phyloP scores from a whole-genome alignment of 306 rosid genomes.

The Oemleria cerasiformis region DNA sequence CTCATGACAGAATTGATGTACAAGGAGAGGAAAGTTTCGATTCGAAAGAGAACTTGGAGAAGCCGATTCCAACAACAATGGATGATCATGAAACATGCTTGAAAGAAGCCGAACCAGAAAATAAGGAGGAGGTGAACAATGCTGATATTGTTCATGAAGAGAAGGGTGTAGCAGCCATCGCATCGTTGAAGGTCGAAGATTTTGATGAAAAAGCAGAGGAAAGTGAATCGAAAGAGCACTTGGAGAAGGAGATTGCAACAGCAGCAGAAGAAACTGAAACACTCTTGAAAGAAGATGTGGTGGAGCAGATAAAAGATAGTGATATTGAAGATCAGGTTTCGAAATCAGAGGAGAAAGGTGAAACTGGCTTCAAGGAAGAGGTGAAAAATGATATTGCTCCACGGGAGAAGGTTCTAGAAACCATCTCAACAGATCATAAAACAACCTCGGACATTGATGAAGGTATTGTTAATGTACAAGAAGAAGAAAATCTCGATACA shows the following conservation, averaged over 20 bases:
- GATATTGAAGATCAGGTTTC: constrained; percentile 14
- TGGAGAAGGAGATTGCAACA: constrained; percentile 10
- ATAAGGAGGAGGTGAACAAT: background rate
- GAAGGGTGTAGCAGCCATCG: constrained; percentile 11
- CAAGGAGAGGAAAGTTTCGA: background rate
- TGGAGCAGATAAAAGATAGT: constrained; percentile 3
- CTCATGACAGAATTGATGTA: constrained; percentile 2
- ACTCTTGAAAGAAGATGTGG: constrained; percentile 8
- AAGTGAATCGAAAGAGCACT: constrained; percentile 6
- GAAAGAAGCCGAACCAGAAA: background rate
- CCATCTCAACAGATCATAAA: background rate
- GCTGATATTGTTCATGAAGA: constrained; percentile 13
- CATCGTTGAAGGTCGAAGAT: background rate
- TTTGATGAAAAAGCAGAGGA: constrained; percentile 1
- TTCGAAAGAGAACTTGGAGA: background rate
- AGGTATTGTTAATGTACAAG: background rate
- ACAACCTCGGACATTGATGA: constrained; percentile 3
- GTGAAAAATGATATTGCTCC: background rate
- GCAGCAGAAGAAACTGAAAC: constrained; percentile 3
- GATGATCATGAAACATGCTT: background rate
- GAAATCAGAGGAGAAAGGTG: constrained; percentile 9
- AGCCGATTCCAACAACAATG: background rate
- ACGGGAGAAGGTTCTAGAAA: background rate
- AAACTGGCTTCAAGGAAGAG: constrained; percentile 20
- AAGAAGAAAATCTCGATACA: constrained; percentile 2